Base-by-base conservation (phyloP, 768 basidiomycete genomes). In the Hydnomerulius pinastri region DNA sequence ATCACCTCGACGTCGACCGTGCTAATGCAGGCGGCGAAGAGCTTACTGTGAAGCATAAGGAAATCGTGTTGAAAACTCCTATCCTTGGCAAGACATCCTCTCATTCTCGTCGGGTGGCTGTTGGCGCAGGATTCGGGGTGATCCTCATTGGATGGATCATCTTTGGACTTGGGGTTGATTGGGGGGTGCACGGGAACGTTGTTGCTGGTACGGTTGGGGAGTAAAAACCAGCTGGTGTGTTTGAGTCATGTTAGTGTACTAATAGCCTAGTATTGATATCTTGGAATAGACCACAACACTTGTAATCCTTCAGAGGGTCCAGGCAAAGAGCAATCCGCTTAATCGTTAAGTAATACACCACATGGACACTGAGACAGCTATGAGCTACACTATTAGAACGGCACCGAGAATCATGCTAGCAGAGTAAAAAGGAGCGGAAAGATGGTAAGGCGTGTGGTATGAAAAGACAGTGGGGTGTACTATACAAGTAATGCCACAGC, bases 101-200 rank as follows among this genome's bases (percentile, higher is more conserved):
- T 25, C 39, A 43, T 41, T 9, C 52, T 15, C 47, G 63, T 37
- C 62, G 62, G 65, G 47, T 52, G 9, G 64, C 61, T 44, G 42
- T 65, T 20, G 50, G 46, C 12, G 53, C 50, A 3, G 58, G 64
- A 5, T 28, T 64, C 5, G 63, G 55, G 12, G 52, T 73, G 37
- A 63, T 75, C 33, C 27, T 73, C 37, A 56, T 73, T 37, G 73
- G 67, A 17, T 75, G 74, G 73, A 59, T 73, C 36, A 67, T 75
- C 61, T 75, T 75, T 54, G 74, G 71, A 8, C 41, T 75, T 40
- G 73, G 72, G 32, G 66, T 75, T n/a, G 57, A 50, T 7, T 75
- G 73, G 74, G 74, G 73, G 13, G 72, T 74, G 36, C 73, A 75
- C 50, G 73, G 71, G 17, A 62, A 41, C 51, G 56, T 64, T 18